Conservation (phyloP, 371 early-diverging fungal species). For the Rhizomucor miehei region DNA sequence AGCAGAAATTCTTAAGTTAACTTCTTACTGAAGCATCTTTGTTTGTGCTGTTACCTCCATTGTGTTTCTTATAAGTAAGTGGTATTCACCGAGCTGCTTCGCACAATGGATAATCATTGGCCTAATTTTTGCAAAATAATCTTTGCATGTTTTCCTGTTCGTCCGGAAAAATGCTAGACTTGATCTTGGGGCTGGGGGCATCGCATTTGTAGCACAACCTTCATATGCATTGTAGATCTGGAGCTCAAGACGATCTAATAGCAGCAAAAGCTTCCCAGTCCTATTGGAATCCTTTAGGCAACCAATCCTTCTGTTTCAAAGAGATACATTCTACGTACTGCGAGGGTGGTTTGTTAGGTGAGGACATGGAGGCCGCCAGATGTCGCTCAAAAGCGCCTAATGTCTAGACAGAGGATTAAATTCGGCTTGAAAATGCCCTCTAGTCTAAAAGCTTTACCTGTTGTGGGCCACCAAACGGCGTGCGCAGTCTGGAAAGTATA, state of each 20-base stretch:
- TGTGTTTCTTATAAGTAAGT: constrained; percentile 42
- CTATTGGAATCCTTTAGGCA: not conserved
- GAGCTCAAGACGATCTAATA: constrained; percentile 72
- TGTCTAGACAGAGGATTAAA: constrained; percentile 37
- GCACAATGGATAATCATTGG: constrained; percentile 45
- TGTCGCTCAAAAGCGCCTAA: constrained; percentile 68
- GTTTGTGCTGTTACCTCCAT: constrained; percentile 26
- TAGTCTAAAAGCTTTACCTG: constrained; percentile 38
- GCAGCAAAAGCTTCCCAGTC: constrained; percentile 29
- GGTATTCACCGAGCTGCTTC: constrained; percentile 34
- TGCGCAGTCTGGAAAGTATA: constrained; percentile 66
- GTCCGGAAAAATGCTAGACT: constrained; percentile 70
- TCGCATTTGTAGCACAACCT: constrained; percentile 54
- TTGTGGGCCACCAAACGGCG: constrained; percentile 75
- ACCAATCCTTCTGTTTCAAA: not conserved
- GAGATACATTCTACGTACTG: not conserved
- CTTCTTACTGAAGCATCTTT: not conserved
- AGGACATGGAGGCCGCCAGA: constrained; percentile 28
- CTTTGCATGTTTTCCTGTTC: constrained; percentile 71
- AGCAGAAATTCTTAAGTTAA: not conserved
- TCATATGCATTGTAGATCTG: constrained; percentile 68
- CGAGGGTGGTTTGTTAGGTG: not conserved
- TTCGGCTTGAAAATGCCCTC: not conserved
- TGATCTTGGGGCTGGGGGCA: constrained; percentile 63
- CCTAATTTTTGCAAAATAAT: constrained; percentile 72